Percentiles rank a stretch among this genome's conserved stretches.
These are phyloP conservation scores for Fusarium xyrophilum DNA, from an alignment of 2,329 filamentous ascomycete genomes.

Conservation along the genomic window DNA sequence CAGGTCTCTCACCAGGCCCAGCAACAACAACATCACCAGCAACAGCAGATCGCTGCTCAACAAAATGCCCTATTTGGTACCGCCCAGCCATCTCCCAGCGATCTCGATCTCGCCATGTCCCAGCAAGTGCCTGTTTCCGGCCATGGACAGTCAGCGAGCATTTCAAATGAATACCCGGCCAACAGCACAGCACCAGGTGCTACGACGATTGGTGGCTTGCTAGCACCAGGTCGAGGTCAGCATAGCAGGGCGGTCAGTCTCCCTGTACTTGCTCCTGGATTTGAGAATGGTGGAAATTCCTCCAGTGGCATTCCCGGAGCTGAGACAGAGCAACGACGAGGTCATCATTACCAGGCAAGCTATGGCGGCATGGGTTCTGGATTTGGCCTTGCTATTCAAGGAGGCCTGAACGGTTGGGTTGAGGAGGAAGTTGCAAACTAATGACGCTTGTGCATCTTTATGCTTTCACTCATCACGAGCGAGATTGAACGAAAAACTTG, in stretches of 20 bases:
- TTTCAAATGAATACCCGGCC: constrained; percentile 67
- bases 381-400: constrained; percentile 68
- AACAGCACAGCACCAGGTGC: constrained; percentile 62
- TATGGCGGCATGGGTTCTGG: constrained; percentile 66
- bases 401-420: constrained; percentile 71
- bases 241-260: constrained; percentile 88
- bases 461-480: constrained; percentile 30
- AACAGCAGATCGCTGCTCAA: constrained; percentile 74
- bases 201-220: constrained; percentile 76
- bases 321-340: constrained; percentile 62
- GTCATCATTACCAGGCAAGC: constrained; percentile 71
- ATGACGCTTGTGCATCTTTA: constrained; percentile 40
- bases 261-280: constrained; percentile 71
- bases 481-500: constrained; percentile 44
- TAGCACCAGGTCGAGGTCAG: constrained; percentile 72
- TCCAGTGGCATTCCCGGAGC: constrained; percentile 55
- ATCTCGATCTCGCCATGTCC: constrained; percentile 64
- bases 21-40: constrained; percentile 77
- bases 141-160: constrained; percentile 71
- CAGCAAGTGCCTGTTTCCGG: constrained; percentile 66
- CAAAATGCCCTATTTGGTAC: constrained; percentile 83
- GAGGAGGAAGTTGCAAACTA: constrained; percentile 71
- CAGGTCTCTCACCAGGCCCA: constrained; percentile 78
- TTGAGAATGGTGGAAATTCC: constrained; percentile 65
- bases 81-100: constrained; percentile 65